Base-by-base conservation (phyloP, 441 rosid species). In the Mallotus repandus region DNA sequence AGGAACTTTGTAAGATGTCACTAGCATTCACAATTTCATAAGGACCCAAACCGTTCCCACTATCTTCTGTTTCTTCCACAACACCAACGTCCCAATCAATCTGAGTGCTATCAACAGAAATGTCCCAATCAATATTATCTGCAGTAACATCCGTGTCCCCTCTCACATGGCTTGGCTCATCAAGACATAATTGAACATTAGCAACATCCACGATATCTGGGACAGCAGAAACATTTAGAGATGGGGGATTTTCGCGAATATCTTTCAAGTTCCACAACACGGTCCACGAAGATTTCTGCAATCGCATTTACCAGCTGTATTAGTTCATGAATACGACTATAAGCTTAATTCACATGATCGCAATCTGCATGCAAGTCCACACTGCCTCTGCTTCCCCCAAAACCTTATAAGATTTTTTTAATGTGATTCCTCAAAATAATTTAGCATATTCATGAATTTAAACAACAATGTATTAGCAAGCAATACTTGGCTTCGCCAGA, bases 41-140 rank as follows among this genome's bases (percentile, higher is more conserved):
- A 46, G 97, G 92, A 69, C 97, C 98, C 78, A 96, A 80, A 75
- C 93, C 99, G 80, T 93, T 87, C 66, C 93, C 89, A 75, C 74
- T 52, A 73, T 88, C 89, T 69, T 89, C 94, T 66, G 88, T 84
- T 83, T 90, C 98, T 83, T 90, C 99, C 74, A 85, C 80, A 76
- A 86, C 81, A 69, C 93, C 91, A 78, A 93, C 89, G 82, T 93
- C 99, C 99, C 99, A 91, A 84, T 93, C 96, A 82, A 96, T 96
- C 76, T 89, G 90, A 70, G 89, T 74, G 58, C 80, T 82, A 73
- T 90, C 97, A 75, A 91, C 94, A 29, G 97, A 84, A 69, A 96
- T 91, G 81, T 93, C 97, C 99, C 99, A 93, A 79, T 93, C 98
- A 78, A 93, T 88, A 81, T 73, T 78, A 77, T 87, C 90, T 43